Conservation (phyloP, 306 rosid genomes). For the Sindora glabra region DNA sequence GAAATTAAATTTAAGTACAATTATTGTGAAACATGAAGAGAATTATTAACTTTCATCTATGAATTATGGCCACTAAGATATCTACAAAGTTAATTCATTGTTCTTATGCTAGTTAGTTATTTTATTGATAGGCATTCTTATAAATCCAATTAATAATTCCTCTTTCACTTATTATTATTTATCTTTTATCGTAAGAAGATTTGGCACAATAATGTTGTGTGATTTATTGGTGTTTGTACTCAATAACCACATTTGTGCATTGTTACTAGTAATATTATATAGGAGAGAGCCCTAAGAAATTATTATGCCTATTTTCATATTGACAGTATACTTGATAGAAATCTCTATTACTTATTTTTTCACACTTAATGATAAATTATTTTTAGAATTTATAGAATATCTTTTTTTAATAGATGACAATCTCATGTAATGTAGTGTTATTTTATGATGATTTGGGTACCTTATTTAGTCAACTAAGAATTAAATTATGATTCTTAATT, state of each 20-base stretch:
- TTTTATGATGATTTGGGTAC: constrained; percentile 25
- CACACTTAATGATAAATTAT: neutral
- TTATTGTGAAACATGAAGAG: too few relatives aligned
- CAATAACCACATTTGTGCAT: constrained; percentile 83
- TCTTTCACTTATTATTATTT: constrained; percentile 12
- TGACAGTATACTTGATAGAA: neutral
- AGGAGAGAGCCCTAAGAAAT: neutral
- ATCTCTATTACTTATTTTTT: neutral
- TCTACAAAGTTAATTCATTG: neutral
- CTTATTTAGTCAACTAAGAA: constrained; percentile 11
- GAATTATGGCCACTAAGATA: too few relatives aligned
- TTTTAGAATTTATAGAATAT: constrained; percentile 14
- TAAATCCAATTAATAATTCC: constrained; percentile 1
- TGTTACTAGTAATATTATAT: constrained; percentile 89
- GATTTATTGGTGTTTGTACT: constrained; percentile 95
- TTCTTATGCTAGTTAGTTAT: neutral
- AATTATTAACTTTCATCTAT: too few relatives aligned
- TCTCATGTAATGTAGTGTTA: constrained; percentile 8
- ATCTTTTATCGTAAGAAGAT: constrained; percentile 64
- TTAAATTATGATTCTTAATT: constrained; percentile 26
- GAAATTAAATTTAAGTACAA: constrained; percentile 8
- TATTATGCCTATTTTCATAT: neutral
- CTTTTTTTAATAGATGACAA: constrained; percentile 13
- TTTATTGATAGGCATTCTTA: neutral
- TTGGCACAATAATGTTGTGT: constrained; percentile 97